Evolutionary conservation across 2,329 filamentous ascomycete genomes (phyloP).

Genomic region (Aquanectria penicillioides): DNA sequence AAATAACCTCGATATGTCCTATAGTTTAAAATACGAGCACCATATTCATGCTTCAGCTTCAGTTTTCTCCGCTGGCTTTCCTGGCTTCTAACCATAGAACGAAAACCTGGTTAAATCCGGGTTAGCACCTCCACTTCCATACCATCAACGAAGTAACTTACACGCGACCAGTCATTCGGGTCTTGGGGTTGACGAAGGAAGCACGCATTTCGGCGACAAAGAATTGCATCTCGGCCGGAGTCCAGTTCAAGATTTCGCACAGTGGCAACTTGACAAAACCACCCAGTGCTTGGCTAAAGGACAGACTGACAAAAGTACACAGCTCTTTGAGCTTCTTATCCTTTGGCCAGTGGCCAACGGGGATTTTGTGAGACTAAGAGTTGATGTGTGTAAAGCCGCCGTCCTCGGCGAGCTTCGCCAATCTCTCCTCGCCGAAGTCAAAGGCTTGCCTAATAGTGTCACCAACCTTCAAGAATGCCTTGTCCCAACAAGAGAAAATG

Average conservation of each 20-base stretch:
- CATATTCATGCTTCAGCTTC: too few relatives aligned
- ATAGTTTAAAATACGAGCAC: too few relatives aligned
- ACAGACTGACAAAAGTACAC: slow-evolving; percentile 32
- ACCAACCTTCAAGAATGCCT: slow-evolving; percentile 28
- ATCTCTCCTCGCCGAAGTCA: slow-evolving; percentile 30
- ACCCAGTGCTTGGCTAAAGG: slow-evolving; percentile 36
- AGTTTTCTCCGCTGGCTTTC: too few relatives aligned
- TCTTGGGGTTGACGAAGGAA: slow-evolving; percentile 26
- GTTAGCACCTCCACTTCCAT: too few relatives aligned
- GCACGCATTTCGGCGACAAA: slow-evolving; percentile 36
- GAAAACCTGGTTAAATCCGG: too few relatives aligned
- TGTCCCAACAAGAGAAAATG: slow-evolving; percentile 32
- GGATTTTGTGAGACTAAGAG: slow-evolving; percentile 27
- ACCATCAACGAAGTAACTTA: too few relatives aligned
- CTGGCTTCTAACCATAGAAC: too few relatives aligned
- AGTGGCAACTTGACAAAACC: slow-evolving; percentile 37
- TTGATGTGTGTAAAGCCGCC: slow-evolving; percentile 22
- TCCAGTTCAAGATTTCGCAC: slow-evolving; percentile 34
- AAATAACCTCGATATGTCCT: too few relatives aligned
- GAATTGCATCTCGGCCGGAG: slow-evolving; percentile 32
- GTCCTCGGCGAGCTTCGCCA: slow-evolving; percentile 26
- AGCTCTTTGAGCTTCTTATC: slow-evolving; percentile 37
- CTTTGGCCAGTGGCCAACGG: slow-evolving; percentile 33
- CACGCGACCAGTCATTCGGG: slow-evolving; percentile 28
- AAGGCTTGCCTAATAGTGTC: slow-evolving; percentile 28